phyloP scores from a whole-genome alignment of 148 eudicot species.

The Arctostaphylos glauca region DNA sequence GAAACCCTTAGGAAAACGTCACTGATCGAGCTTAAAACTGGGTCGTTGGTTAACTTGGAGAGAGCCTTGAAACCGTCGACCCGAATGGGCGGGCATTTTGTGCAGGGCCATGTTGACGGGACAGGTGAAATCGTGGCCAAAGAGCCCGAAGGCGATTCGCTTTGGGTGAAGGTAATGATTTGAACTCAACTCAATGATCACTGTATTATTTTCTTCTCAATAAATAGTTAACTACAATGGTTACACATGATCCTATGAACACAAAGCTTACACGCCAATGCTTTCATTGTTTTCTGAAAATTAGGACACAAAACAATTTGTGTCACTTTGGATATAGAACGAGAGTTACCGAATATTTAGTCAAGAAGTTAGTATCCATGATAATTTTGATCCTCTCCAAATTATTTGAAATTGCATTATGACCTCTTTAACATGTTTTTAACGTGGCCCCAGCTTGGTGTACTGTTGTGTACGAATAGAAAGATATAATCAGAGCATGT shows the following conservation, averaged over 20 bases:
- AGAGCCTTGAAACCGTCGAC: constrained; percentile 84
- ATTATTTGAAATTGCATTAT: neutral
- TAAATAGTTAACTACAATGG: neutral
- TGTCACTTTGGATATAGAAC: too few species aligned
- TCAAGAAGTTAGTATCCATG: too few species aligned
- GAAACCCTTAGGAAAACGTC: constrained; percentile 85
- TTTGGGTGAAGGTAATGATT: constrained; percentile 56
- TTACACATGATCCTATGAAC: neutral
- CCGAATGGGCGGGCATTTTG: constrained; percentile 98
- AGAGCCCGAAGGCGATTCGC: constrained; percentile 64
- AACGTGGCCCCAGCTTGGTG: neutral
- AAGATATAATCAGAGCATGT: neutral
- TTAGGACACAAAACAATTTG: too few species aligned
- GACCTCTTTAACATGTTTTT: too few species aligned
- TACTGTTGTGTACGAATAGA: neutral
- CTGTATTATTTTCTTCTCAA: neutral
- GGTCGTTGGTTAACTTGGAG: constrained; percentile 81
- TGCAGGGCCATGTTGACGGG: constrained; percentile 98
- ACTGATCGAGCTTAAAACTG: constrained; percentile 57
- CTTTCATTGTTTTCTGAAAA: too few species aligned
- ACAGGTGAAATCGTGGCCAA: constrained; percentile 68
- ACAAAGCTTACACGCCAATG: too few species aligned
- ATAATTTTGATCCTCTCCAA: neutral
- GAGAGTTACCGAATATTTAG: too few species aligned
- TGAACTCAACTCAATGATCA: neutral